Evolutionary conservation across 192 early-diverging fungal genomes (phyloP), one percentile per base, ranked within the genome.

Genomic region (Backusella tarrabulga): DNA sequence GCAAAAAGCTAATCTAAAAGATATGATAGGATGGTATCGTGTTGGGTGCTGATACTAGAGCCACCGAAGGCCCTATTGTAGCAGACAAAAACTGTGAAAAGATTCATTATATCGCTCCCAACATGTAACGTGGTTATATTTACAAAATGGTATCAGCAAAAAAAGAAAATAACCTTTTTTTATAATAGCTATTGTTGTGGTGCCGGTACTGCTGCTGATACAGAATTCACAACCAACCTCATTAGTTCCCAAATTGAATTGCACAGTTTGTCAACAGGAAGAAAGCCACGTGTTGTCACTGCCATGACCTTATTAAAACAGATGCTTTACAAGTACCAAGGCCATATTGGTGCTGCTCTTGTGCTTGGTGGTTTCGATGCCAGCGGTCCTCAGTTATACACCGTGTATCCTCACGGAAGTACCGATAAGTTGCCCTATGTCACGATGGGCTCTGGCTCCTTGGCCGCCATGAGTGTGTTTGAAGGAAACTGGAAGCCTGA

Each of bases 81-180:
- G 95, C 95, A 1, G 97, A 99, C 89, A 99, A 99, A 87, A 98
- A 99, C 86, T 98, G 97, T 86, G 91, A 95, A 87, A 99, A 99
- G 89, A 97, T 99, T 73, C 97, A 98, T 88, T 98, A 97, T 80
- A 81, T 99, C 63, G 94, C 96, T 50, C 97, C 97, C 76, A 99
- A 99, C 86, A 97, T 97, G 91, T 93, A 80, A 68, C 42, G 26
- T 76, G 2, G 46, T 34, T 34, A 12, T 29, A 71, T 32, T 44
- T 50, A 9, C 21, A 44, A 11, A 70, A 12, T 12, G 11, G 7
- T 9, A 11, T 11, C 36, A 38, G 73, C 82, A 71, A n/a, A 36
- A 71, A 71, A 1, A 41, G 34, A 17, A 41, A 71, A n/a, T 7
- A 21, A 50, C 26, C 1, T 5, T 12, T 29, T 19, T 23, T 63